A percentile compares a stretch with the other conserved stretches of the same genome.
These are phyloP conservation scores for Tricholoma furcatifolium DNA, from an alignment of 768 basidiomycete species.

Conservation along the genomic window DNA sequence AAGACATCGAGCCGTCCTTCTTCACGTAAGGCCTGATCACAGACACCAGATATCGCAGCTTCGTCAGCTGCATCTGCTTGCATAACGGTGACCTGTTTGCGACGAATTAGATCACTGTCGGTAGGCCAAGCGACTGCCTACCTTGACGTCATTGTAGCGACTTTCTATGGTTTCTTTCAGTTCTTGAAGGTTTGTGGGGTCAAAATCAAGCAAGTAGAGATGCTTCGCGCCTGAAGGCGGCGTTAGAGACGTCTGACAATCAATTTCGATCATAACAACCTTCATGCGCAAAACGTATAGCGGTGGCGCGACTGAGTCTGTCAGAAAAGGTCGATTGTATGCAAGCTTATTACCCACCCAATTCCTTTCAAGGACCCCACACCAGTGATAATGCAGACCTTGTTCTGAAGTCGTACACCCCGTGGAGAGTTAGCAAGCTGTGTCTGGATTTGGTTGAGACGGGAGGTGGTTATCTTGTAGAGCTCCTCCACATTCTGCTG, in stretches of 20 bases:
- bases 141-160: constrained; percentile 79
- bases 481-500: constrained; percentile 45
- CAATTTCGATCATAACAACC: constrained; percentile 34
- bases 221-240: constrained; percentile 61
- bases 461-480: constrained; percentile 57
- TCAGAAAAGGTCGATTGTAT: not conserved
- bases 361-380: constrained; percentile 87
- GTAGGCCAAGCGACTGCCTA: constrained; percentile 21
- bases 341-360: constrained; percentile 52
- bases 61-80: constrained; percentile 88
- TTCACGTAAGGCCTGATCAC: constrained; percentile 71
- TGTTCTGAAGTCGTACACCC: constrained; percentile 59
- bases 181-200: constrained; percentile 62
- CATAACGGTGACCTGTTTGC: constrained; percentile 66
- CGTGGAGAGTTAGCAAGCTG: constrained; percentile 60
- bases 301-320: constrained; percentile 60
- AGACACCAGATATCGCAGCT: constrained; percentile 60
- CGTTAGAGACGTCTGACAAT: not conserved
- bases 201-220: constrained; percentile 75
- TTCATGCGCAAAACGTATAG: constrained; percentile 78
- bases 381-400: constrained; percentile 87
- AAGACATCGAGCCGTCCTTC: constrained; percentile 90
- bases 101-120: not conserved
- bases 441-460: constrained; percentile 65
- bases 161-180: constrained; percentile 67